Percentiles rank a stretch among this genome's conserved stretches.
Evolutionary conservation across 768 basidiomycete species (phyloP).

Genomic region (Trametes cinnabarina): DNA sequence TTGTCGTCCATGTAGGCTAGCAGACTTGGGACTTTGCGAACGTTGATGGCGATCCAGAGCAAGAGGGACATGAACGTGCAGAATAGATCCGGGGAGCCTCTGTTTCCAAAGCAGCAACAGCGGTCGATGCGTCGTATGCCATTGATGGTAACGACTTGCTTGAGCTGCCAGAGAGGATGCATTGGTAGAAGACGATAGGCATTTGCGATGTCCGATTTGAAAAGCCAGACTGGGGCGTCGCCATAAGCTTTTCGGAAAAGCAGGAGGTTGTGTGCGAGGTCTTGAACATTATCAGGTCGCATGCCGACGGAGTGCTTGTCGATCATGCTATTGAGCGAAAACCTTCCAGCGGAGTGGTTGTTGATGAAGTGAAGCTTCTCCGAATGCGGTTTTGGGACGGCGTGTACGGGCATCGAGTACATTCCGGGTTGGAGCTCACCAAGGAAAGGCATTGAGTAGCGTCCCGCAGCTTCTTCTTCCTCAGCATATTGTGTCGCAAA

Average conservation of each 20-base stretch:
- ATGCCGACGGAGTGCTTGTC: neutral
- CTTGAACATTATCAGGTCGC: constrained; percentile 7
- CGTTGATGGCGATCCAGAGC: no score
- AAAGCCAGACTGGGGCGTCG: neutral
- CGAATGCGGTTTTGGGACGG: constrained; percentile 36
- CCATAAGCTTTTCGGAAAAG: neutral
- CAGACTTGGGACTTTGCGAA: constrained; percentile 4
- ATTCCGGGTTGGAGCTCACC: constrained; percentile 39
- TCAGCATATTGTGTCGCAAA: constrained; percentile 16
- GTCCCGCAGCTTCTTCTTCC: constrained; percentile 9
- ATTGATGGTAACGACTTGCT: constrained; percentile 35
- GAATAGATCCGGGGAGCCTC: constrained; percentile 16
- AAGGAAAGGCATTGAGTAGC: constrained; percentile 32
- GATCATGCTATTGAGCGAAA: constrained; percentile 34
- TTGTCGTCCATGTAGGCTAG: constrained; percentile 38
- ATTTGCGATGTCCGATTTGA: constrained; percentile 20
- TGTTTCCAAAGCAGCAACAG: constrained; percentile 34
- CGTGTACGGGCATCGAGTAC: constrained; percentile 38
- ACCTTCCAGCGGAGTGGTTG: constrained; percentile 37
- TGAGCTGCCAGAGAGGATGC: constrained; percentile 31
- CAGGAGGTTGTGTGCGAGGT: constrained; percentile 5
- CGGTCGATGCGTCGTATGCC: constrained; percentile 31
- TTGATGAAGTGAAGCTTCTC: constrained; percentile 38
- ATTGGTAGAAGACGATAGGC: constrained; percentile 29
- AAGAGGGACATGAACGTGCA: no score